phyloP scores from a whole-genome alignment of 805 yeast genomes.

The Monosporozyma aerobia region DNA sequence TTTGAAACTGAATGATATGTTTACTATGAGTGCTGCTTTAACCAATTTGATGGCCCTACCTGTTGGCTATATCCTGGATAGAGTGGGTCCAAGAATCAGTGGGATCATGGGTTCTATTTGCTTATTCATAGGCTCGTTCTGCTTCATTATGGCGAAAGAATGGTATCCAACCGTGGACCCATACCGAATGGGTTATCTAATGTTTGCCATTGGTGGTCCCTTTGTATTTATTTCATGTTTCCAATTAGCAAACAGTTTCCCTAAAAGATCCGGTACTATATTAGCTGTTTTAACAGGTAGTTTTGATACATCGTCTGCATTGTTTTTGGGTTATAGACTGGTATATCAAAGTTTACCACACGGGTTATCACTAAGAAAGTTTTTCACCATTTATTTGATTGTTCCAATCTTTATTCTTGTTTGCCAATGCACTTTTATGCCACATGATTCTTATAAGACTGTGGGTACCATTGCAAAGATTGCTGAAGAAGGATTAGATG shows the following conservation, averaged over 20 bases:
- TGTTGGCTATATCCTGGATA: conserved; percentile 73
- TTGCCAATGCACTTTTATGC: conserved; percentile 77
- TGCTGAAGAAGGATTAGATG: conserved; percentile 66
- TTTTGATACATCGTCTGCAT: conserved; percentile 85
- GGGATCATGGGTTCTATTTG: conserved; percentile 65
- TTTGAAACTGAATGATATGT: conserved; percentile 67
- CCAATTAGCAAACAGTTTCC: conserved; percentile 83
- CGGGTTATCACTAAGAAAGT: conserved; percentile 36
- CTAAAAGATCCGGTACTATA: conserved; percentile 69
- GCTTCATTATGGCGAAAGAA: conserved; percentile 10
- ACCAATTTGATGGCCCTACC: conserved; percentile 77
- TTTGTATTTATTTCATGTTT: conserved; percentile 84
- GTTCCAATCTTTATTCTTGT: conserved; percentile 72
- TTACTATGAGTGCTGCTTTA: conserved; percentile 77
- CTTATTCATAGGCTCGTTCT: conserved; percentile 45
- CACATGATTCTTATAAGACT: conserved; percentile 63
- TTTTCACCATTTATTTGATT: conserved; percentile 57
- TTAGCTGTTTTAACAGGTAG: conserved; percentile 87
- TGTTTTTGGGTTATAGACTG: conserved; percentile 66
- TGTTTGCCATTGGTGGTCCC: conserved; percentile 86
- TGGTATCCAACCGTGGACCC: conserved; percentile 39
- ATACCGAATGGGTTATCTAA: conserved; percentile 63
- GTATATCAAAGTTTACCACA: conserved; percentile 37
- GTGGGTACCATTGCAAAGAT: conserved; percentile 58
- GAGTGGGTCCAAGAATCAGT: conserved; percentile 69